These are phyloP conservation scores for Phoma sp. DNA, from an alignment of 2,329 filamentous ascomycete species.

Conservation along the genomic window DNA sequence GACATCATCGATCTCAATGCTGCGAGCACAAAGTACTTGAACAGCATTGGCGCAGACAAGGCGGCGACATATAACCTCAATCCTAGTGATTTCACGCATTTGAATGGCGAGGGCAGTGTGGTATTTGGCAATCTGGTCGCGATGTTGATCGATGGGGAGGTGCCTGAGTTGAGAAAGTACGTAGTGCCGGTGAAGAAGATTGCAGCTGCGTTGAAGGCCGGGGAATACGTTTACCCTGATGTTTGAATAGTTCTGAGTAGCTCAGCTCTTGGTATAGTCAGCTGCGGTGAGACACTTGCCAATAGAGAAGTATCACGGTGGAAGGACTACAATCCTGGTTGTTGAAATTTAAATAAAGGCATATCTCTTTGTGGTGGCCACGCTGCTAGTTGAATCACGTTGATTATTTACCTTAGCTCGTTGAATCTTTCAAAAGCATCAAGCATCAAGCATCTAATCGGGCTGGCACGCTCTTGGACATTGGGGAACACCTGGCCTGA, in stretches of 20 bases:
- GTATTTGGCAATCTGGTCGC: constrained; percentile 35
- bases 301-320: too few relatives aligned
- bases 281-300: too few relatives aligned
- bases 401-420: too few relatives aligned
- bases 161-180: constrained; percentile 17
- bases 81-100: constrained; percentile 28
- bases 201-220: constrained; percentile 18
- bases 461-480: too few relatives aligned
- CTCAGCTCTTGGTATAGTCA: too few relatives aligned
- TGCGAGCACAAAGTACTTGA: constrained; percentile 57
- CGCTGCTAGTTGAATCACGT: too few relatives aligned
- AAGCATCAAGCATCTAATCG: too few relatives aligned
- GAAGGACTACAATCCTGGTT: too few relatives aligned
- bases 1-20: constrained; percentile 59
- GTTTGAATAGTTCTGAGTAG: background rate
- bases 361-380: too few relatives aligned
- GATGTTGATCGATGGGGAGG: constrained; percentile 18
- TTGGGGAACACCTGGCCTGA: background rate
- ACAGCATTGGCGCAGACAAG: constrained; percentile 56
- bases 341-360: too few relatives aligned
- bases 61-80: constrained; percentile 58
- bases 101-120: constrained; percentile 28
- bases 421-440: too few relatives aligned
- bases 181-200: constrained; percentile 21
- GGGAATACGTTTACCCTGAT: constrained; percentile 21